Evolutionary conservation across 805 yeast species (phyloP).

Genomic region (Candida berthetii): DNA sequence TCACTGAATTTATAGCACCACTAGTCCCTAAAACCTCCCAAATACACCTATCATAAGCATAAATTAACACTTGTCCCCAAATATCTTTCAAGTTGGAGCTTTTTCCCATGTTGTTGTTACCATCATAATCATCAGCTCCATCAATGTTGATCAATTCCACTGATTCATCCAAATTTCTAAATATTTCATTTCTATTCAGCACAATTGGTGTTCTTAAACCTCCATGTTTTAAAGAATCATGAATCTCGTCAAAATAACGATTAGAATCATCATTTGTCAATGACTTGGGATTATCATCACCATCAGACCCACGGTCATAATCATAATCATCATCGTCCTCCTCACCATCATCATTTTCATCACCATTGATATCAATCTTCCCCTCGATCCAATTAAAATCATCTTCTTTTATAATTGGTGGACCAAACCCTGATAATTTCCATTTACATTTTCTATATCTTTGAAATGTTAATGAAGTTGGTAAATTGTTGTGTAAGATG

Average conservation of each 20-base stretch:
- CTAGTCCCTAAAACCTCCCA: constrained; percentile 36
- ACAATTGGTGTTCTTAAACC: neutral
- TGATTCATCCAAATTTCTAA: constrained; percentile 28
- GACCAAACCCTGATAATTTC: constrained; percentile 20
- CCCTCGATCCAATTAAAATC: neutral
- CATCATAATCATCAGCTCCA: constrained; percentile 20
- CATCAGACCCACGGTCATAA: too few species aligned
- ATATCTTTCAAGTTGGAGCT: constrained; percentile 25
- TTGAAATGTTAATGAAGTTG: constrained; percentile 45
- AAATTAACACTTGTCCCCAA: constrained; percentile 37
- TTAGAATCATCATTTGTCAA: too few species aligned
- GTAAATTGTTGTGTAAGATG: constrained; percentile 44
- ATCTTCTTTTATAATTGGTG: neutral
- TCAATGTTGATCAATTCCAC: constrained; percentile 31
- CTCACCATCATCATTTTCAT: too few species aligned
- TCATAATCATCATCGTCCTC: too few species aligned
- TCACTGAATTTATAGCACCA: constrained; percentile 29
- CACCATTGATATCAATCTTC: too few species aligned
- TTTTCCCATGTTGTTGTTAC: constrained; percentile 17
- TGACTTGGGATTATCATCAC: too few species aligned
- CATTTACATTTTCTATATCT: constrained; percentile 45
- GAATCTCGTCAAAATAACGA: constrained; percentile 27
- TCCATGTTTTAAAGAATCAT: constrained; percentile 6
- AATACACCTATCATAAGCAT: constrained; percentile 32
- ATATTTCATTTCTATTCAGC: constrained; percentile 23